Evolutionary conservation across 331 rosid genomes (phyloP), one percentile per base, ranked within the genome.

Genomic region (Acacia pycnantha): DNA sequence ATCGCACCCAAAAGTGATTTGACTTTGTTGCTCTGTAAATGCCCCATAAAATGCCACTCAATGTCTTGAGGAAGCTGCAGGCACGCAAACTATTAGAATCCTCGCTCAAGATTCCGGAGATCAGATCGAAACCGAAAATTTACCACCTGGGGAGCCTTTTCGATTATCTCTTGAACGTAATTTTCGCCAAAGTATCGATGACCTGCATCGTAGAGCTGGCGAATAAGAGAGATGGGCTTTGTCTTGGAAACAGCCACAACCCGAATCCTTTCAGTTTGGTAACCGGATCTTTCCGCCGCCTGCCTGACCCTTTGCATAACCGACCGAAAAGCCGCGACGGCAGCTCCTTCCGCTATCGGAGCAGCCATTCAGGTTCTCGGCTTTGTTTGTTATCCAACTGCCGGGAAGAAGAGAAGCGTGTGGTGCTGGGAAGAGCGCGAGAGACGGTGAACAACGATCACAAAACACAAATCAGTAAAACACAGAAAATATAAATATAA

Each of bases 21-120:
- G 48, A 82, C 94, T 90, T 94, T 94, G 88, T 94, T 94, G 89
- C 97, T 92, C 77, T 94, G 98, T 91, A 94, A 90, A 89, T 91
- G 94, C 73, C 98, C 98, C 59, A 90, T 84, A 81, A 88, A 94
- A 89, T 92, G 98, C 97, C 98, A 94, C 71, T 94, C 89, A 59
- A 94, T 74, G 79, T 94, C 97, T 79, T 77, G 87, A 14, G 97
- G 97, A 83, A 94, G 98, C 98, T 94, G 90, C 85, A 85, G 48
- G 73, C 21, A 66, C 29, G 61, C 50, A 70, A 81, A 84, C 58
- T 1, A 79, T 78, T 44, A 47, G 61, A 82, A 76, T 79, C 26
- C 29, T 35, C 19, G 11, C n/a, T 26, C 41, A 73, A 61, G 47
- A 11, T 65, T 35, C 48, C 9, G 15, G 16, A 64, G 19, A 74